A percentile compares a stretch with the other conserved stretches of the same genome.
phyloP scores from a whole-genome alignment of 805 yeast genomes.

The Candida lessepsii region DNA sequence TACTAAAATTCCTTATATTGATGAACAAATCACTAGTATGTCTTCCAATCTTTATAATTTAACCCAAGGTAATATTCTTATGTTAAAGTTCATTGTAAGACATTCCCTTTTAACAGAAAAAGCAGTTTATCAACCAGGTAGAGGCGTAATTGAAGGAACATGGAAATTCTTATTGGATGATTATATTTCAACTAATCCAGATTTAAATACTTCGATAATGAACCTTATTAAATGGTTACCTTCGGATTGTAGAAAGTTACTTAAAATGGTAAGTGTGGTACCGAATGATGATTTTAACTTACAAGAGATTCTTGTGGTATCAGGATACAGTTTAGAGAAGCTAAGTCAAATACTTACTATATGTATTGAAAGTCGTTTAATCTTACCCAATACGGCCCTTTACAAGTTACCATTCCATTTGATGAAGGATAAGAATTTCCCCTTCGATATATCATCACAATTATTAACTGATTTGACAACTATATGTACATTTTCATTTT shows the following conservation, averaged over 20 bases:
- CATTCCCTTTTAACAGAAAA: conserved; percentile 6
- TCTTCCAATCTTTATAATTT: conserved; percentile 11
- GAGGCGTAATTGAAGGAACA: conserved; percentile 9
- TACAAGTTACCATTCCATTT: conserved; percentile 50
- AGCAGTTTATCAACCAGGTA: conserved; percentile 4
- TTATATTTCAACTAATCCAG: neutral
- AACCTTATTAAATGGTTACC: conserved; percentile 20
- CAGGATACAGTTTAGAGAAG: conserved; percentile 31
- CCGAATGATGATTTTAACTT: conserved; percentile 35
- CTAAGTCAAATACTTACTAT: conserved; percentile 31
- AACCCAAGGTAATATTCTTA: conserved; percentile 20
- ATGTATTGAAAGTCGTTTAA: conserved; percentile 30
- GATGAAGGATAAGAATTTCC: conserved; percentile 20
- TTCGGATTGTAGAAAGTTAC: conserved; percentile 17
- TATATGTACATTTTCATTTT: conserved; percentile 35
- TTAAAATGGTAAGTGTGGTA: conserved; percentile 45
- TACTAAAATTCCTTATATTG: conserved; percentile 2
- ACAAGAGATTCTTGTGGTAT: conserved; percentile 38
- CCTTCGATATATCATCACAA: conserved; percentile 28
- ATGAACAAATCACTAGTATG: conserved; percentile 5
- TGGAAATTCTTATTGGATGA: conserved; percentile 10
- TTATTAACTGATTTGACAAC: conserved; percentile 35
- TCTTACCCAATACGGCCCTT: conserved; percentile 40
- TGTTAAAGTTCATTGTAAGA: conserved; percentile 15
- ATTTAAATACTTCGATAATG: conserved; percentile 17